Evolutionary conservation across 768 basidiomycete genomes (phyloP).

Genomic region (Lactarius evosmus): DNA sequence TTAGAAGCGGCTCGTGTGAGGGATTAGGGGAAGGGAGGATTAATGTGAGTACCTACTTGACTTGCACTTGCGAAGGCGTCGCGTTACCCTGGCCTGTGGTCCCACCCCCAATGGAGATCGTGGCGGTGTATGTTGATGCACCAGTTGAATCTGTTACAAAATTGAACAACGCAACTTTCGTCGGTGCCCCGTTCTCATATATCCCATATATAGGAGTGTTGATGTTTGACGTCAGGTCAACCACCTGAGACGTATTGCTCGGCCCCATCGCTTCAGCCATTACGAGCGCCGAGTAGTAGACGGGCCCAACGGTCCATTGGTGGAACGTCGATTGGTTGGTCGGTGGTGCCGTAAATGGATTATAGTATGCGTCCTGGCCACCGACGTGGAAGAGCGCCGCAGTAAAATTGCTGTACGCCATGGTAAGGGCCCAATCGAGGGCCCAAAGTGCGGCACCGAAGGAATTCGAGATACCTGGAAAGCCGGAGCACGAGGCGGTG

Average conservation of each 20-base stretch:
- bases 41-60: slow-evolving; percentile 44
- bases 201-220: slow-evolving; percentile 66
- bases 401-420: slow-evolving; percentile 48
- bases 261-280: slow-evolving; percentile 67
- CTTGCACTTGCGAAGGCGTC: slow-evolving; percentile 48
- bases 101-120: slow-evolving; percentile 47
- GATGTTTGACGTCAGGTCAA: slow-evolving; percentile 51
- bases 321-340: slow-evolving; percentile 52
- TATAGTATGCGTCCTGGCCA: slow-evolving; percentile 64
- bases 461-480: slow-evolving; percentile 53
- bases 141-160: slow-evolving; percentile 61
- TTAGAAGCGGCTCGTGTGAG: neutral
- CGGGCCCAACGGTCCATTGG: slow-evolving; percentile 70
- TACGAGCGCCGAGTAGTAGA: slow-evolving; percentile 71
- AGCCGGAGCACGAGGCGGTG: slow-evolving; percentile 51
- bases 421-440: slow-evolving; percentile 50
- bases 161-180: slow-evolving; percentile 68
- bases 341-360: slow-evolving; percentile 49
- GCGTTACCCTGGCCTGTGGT: slow-evolving; percentile 40
- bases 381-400: slow-evolving; percentile 51
- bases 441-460: slow-evolving; percentile 55
- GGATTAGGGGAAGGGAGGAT: slow-evolving; percentile 4
- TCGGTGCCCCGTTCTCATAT: slow-evolving; percentile 64
- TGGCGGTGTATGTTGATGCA: slow-evolving; percentile 49
- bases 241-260: slow-evolving; percentile 57